These are phyloP conservation scores for Candida rishiriensis DNA, from an alignment of 805 yeast species.

Conservation along the genomic window DNA sequence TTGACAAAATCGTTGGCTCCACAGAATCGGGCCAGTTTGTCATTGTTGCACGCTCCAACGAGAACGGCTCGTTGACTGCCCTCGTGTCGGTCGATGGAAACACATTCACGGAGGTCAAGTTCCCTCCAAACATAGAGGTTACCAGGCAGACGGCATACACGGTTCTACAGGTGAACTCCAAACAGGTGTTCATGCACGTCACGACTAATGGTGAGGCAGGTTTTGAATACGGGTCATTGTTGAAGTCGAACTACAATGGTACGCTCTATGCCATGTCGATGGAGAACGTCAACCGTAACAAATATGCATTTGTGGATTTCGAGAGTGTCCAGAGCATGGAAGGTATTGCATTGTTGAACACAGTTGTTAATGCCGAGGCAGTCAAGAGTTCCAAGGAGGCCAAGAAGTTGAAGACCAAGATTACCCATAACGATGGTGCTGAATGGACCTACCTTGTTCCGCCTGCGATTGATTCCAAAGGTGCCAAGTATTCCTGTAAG, in stretches of 20 bases:
- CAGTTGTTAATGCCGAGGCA: slow-evolving; percentile 52
- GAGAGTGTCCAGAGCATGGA: slow-evolving; percentile 80
- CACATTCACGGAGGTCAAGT: slow-evolving; percentile 69
- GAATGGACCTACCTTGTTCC: slow-evolving; percentile 74
- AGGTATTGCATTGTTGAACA: slow-evolving; percentile 75
- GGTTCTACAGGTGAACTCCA: slow-evolving; percentile 64
- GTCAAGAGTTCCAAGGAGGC: slow-evolving; percentile 24
- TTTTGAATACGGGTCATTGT: slow-evolving; percentile 67
- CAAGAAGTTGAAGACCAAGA: slow-evolving; percentile 64
- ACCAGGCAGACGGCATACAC: slow-evolving; percentile 71
- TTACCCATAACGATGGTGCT: slow-evolving; percentile 89
- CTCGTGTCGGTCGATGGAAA: slow-evolving; percentile 75
- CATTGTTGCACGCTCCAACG: slow-evolving; percentile 61
- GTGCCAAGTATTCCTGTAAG: slow-evolving; percentile 51
- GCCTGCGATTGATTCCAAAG: slow-evolving; percentile 60
- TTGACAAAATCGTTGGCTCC: slow-evolving; percentile 64
- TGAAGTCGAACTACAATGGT: slow-evolving; percentile 90
- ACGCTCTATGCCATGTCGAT: slow-evolving; percentile 73
- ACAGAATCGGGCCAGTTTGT: slow-evolving; percentile 68
- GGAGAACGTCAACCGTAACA: slow-evolving; percentile 69
- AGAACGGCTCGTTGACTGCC: slow-evolving; percentile 54
- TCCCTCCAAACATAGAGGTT: slow-evolving; percentile 64
- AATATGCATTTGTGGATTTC: slow-evolving; percentile 77
- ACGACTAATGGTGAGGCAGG: slow-evolving; percentile 53
- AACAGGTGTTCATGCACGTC: slow-evolving; percentile 77